Conservation (phyloP, 2,329 filamentous ascomycete species). For the Paraphaeosphaeria minitans region DNA sequence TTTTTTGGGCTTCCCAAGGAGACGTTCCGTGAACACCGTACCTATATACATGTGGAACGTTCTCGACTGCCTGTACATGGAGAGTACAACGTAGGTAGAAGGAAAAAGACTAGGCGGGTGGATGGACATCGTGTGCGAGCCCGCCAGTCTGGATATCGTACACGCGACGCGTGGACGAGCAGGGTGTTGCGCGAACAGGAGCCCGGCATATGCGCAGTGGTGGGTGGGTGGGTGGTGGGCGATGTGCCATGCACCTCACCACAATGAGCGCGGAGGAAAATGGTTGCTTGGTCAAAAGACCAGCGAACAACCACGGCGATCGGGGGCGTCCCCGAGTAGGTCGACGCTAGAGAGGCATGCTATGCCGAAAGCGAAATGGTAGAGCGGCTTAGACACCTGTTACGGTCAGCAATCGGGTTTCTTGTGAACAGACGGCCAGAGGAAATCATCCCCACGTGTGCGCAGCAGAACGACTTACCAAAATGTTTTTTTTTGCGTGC, state of each 20-base stretch:
- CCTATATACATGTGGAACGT: slow-evolving; percentile 4
- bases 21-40: neutral
- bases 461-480: slow-evolving; percentile 3
- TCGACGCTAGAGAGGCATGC: neutral
- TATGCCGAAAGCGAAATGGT: slow-evolving; percentile 3
- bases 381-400: neutral
- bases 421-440: slow-evolving; percentile 56
- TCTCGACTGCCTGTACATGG: neutral
- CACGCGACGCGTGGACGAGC: slow-evolving; percentile 35
- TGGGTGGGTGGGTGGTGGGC: neutral
- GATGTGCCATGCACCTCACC: neutral
- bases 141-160: slow-evolving; percentile 42
- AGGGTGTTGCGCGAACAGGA: neutral
- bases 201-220: slow-evolving; percentile 1
- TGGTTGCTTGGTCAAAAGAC: neutral
- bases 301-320: slow-evolving; percentile 5
- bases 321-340: neutral
- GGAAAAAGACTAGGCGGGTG: neutral
- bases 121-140: slow-evolving; percentile 30
- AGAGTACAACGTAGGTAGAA: neutral
- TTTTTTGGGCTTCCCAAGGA: neutral
- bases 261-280: neutral
- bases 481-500: slow-evolving; percentile 35
- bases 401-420: slow-evolving; percentile 8
- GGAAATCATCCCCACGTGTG: slow-evolving; percentile 38